Evolutionary conservation across 805 yeast species (phyloP).

Genomic region (Nakazawaea laoshanensis): DNA sequence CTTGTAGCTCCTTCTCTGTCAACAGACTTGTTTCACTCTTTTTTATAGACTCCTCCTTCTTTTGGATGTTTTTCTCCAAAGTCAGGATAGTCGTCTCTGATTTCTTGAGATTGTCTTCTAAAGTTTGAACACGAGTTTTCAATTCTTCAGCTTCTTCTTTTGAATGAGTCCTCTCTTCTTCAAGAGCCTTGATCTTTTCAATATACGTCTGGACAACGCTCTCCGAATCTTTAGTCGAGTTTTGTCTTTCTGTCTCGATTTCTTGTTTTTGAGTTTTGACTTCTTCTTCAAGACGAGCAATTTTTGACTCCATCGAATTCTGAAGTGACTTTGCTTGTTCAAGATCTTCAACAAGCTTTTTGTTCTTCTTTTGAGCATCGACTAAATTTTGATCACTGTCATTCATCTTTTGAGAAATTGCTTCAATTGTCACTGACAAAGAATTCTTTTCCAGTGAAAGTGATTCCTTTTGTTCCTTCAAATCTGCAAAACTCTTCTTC

Average conservation of each 20-base stretch:
- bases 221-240: slow-evolving; percentile 41
- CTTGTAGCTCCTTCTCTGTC: too few relatives aligned
- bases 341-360: neutral
- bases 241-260: slow-evolving; percentile 41
- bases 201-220: slow-evolving; percentile 39
- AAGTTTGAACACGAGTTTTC: slow-evolving; percentile 8
- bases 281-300: slow-evolving; percentile 21
- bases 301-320: slow-evolving; percentile 6
- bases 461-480: slow-evolving; percentile 19
- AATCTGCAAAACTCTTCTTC: slow-evolving; percentile 16
- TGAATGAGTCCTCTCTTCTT: slow-evolving; percentile 19
- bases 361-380: slow-evolving; percentile 1
- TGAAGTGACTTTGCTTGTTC: slow-evolving; percentile 8
- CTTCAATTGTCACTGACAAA: slow-evolving; percentile 20
- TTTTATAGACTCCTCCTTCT: too few relatives aligned
- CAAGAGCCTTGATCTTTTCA: slow-evolving; percentile 34
- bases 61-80: slow-evolving; percentile 4
- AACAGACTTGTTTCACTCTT: too few relatives aligned
- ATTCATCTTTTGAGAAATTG: slow-evolving; percentile 24
- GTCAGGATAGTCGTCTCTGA: slow-evolving; percentile 1
- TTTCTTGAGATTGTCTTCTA: slow-evolving; percentile 1
- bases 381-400: slow-evolving; percentile 8
- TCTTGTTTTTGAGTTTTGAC: slow-evolving; percentile 30
- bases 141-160: slow-evolving; percentile 11
- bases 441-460: slow-evolving; percentile 24